Base-by-base conservation (phyloP, 2,329 filamentous ascomycete species). In the Fusarium proliferatum region DNA sequence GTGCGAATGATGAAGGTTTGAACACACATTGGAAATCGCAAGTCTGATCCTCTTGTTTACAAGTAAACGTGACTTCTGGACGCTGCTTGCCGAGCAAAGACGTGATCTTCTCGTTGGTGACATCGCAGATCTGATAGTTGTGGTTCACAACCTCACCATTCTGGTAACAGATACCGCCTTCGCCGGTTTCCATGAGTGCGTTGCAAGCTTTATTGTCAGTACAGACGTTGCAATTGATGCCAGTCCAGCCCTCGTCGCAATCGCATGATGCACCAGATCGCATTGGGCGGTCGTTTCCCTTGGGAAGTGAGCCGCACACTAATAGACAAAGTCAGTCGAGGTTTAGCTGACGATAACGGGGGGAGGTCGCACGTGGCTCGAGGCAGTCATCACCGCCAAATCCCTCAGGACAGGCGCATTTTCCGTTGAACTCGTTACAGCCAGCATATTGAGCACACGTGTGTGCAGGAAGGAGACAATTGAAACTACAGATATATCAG, bases 161-260 rank as follows among this genome's bases (percentile, higher is more conserved):
- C 79, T 94, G 92, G 81, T 98, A 98, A 85, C 96, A 99, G 16
- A 97, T 91, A 38, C 95, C 96, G 51, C 92, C 94, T 69, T 94
- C 89, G 7, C 89, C 89, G 19, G 92, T 91, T 8, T 94, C 94
- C 91, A 97, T 97, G 83, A 99, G 86, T 39, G 94, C 91, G 80
- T 96, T 90, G 80, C 96, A 99, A 21, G 93, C 95, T 75, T 92
- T 86, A 81, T 98, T 88, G 8, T 91, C 90, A 69, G 92, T 91
- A 84, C 96, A 99, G 64, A 99, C 94, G 79, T 96, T 99, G 89
- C 96, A 99, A 86, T 99, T 99, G 84, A 99, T 96, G 72, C 96
- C 96, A 45, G 90, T 90, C 96, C 96, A 99, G 63, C 96, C 96
- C 42, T 97, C 93, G 79, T 95, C 93, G 82, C 96, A 99, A 46